Base-by-base conservation (phyloP, 2,329 filamentous ascomycete species). In the Lasiodiplodia sp. region DNA sequence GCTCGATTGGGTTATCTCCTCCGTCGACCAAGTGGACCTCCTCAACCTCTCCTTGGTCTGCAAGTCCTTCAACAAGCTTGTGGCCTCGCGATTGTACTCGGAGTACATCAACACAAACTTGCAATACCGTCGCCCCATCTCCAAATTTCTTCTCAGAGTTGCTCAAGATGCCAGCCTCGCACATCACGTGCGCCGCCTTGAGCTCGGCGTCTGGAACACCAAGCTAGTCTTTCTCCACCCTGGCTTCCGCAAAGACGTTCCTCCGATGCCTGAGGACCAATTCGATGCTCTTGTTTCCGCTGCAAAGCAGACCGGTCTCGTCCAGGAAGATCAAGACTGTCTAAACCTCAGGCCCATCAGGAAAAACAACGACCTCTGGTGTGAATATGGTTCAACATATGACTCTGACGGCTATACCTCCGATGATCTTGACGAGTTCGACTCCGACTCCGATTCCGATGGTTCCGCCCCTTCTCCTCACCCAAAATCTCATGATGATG, bases 21-120 rank as follows among this genome's bases (percentile, higher is more conserved):
- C 55, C 18, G 44, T 49, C 47, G 66, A 63, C 23, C 21, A 28
- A 18, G 57, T 57, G 23, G 66, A 68, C 14, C 47, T 68, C 3
- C 56, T 68, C 31, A 68, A 68, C 47, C 66, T 68, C 56, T 68
- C 66, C 2, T 23, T 68, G 5, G 66, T 63, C 56, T 68, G 55
- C 47, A 63, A 63, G 49, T 53, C 56, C 4, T 12, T 68, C 21
- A 62, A 63, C 44, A 44, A 21, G 47, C 57, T 62, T 14, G 56
- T 68, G 4, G 8, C 34, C 16, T 16, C 66, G 7, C 23, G 12
- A n/a, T 34, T 68, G 47, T 68, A 62, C 56, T 18, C 56, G 4
- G 49, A 60, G 5, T 68, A 68, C 56, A 40, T 34, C 56, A 68
- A 68, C 66, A 60, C 57, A n/a, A 67, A 67, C 31, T n/a, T 67